Percentiles rank a stretch among this genome's conserved stretches.
These are phyloP conservation scores for Sorghum bicolor DNA, from an alignment of 176 grass and related monocot species.

Conservation along the genomic window Sorghum_bicolor_NCBIv3 NC_012872.2:5159001-5159500, in stretches of 20 bases:
- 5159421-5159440: constrained; percentile 34
- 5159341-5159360: background rate
- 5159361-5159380: background rate
- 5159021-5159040: background rate
- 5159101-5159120: background rate
- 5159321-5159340: constrained; percentile 31
- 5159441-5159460: background rate
- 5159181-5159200: constrained; percentile 50
- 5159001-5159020: constrained; percentile 15
- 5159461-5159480: background rate
- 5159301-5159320: background rate
- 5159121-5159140: background rate
- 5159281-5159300: background rate
- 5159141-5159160: background rate
- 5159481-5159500: background rate
- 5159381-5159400: background rate
- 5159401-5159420: constrained; percentile 29
- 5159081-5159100: background rate
- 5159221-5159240: constrained; percentile 60
- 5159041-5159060: constrained; percentile 11
- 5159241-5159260: constrained; percentile 73
- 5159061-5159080: background rate
- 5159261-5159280: constrained; percentile 28
- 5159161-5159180: background rate
- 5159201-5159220: constrained; percentile 71